phyloP scores from a whole-genome alignment of 176 grass and related monocot species.

The Saccharum spontaneum region DNA sequence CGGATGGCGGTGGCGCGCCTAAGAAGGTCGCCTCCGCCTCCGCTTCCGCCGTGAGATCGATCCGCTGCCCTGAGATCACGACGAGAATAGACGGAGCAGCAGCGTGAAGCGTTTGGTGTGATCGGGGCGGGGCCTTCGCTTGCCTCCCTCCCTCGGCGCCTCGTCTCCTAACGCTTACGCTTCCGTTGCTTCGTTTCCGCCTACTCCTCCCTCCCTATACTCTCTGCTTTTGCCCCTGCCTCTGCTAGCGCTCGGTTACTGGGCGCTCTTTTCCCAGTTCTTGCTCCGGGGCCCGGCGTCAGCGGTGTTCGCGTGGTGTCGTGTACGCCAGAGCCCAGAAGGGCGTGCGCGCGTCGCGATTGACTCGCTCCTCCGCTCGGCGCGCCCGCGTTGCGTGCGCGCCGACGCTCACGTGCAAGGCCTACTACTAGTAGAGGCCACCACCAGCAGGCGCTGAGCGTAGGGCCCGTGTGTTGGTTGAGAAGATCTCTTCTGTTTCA shows the following conservation, averaged over 20 bases:
- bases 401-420: slow-evolving; percentile 48
- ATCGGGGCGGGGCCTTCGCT: not conserved
- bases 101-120: slow-evolving; percentile 19
- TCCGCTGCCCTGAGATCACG: slow-evolving; percentile 7
- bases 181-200: slow-evolving; percentile 36
- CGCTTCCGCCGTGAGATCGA: not conserved
- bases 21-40: not conserved
- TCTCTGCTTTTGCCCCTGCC: not conserved
- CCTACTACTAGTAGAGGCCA: too few relatives aligned
- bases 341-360: slow-evolving; percentile 31
- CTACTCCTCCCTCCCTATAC: not conserved
- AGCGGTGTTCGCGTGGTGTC: slow-evolving; percentile 5
- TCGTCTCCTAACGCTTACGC: slow-evolving; percentile 39
- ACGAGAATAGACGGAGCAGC: not conserved
- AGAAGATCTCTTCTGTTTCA: not conserved
- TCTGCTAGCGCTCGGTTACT: slow-evolving; percentile 10
- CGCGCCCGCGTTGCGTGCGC: slow-evolving; percentile 33
- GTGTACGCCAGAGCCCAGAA: not conserved
- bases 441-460: not conserved
- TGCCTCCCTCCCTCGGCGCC: not conserved
- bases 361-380: slow-evolving; percentile 32
- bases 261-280: not conserved
- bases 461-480: not conserved
- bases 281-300: slow-evolving; percentile 9
- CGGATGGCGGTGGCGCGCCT: not conserved